phyloP scores from a whole-genome alignment of 2,329 filamentous ascomycete species.

The Beauveria caledonica region DNA sequence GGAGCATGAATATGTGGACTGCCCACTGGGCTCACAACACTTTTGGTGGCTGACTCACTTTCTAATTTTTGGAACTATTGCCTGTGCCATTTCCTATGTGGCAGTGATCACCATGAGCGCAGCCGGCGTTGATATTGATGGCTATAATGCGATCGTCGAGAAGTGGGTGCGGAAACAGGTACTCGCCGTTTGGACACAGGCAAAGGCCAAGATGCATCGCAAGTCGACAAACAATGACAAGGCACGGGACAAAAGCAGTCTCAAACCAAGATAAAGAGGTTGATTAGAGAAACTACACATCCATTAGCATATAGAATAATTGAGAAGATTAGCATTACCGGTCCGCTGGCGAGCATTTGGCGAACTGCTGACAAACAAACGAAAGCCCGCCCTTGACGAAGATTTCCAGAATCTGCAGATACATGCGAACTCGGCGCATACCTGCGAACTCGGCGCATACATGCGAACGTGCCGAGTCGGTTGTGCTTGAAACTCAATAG shows the following conservation, averaged over 20 bases:
- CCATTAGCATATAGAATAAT: constrained; percentile 4
- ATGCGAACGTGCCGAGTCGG: neutral
- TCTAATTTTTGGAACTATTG: constrained; percentile 46
- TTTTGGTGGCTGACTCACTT: constrained; percentile 91
- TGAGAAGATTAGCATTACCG: neutral
- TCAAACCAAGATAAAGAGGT: neutral
- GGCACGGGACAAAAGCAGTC: neutral
- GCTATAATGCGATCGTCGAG: constrained; percentile 16
- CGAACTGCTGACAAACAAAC: neutral
- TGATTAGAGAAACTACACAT: neutral
- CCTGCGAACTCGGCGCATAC: too few species aligned
- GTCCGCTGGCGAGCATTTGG: neutral
- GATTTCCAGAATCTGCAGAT: neutral
- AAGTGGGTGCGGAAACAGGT: constrained; percentile 7
- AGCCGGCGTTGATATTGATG: constrained; percentile 29
- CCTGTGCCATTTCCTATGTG: constrained; percentile 22
- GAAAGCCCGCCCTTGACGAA: neutral
- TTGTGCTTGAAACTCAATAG: neutral
- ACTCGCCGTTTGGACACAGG: neutral
- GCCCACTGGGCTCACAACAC: constrained; percentile 76
- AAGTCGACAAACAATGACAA: neutral
- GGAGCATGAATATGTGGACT: constrained; percentile 73
- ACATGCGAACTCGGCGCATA: neutral
- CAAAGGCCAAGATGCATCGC: neutral
- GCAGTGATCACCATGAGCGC: constrained; percentile 20